Conservation (phyloP, 768 basidiomycete genomes). For the Psilocybe cubensis region DNA sequence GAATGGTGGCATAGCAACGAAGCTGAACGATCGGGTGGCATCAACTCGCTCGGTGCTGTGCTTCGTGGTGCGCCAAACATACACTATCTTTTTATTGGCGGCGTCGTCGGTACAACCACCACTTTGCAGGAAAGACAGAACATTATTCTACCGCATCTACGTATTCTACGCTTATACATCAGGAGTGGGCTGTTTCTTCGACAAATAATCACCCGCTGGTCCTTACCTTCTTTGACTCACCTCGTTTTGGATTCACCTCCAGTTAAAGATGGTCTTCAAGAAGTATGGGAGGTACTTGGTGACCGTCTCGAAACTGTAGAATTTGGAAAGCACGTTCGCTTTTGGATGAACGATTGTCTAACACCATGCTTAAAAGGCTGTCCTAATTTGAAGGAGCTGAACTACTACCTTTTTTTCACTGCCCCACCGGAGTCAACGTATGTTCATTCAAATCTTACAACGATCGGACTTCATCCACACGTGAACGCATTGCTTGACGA, state of each 20-base stretch:
- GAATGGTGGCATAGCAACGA: constrained; percentile 70
- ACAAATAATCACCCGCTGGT: constrained; percentile 50
- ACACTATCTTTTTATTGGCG: constrained; percentile 60
- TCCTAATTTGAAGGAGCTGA: constrained; percentile 49
- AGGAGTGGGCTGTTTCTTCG: constrained; percentile 54
- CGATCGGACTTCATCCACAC: constrained; percentile 55
- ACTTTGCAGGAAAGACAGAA: constrained; percentile 24
- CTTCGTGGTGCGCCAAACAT: constrained; percentile 57
- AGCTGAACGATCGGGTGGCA: constrained; percentile 65
- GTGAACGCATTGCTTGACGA: constrained; percentile 45
- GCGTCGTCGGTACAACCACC: constrained; percentile 36
- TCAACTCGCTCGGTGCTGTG: constrained; percentile 61
- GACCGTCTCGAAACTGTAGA: constrained; percentile 55
- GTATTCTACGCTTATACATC: constrained; percentile 55
- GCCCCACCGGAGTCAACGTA: constrained; percentile 24
- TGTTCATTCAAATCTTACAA: constrained; percentile 38
- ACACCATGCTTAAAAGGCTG: constrained; percentile 49
- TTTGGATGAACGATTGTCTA: constrained; percentile 53
- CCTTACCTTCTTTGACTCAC: constrained; percentile 54
- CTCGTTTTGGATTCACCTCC: constrained; percentile 55
- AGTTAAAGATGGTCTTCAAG: constrained; percentile 38
- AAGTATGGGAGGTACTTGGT: constrained; percentile 55
- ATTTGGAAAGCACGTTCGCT: constrained; percentile 59
- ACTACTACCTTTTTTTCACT: constrained; percentile 61
- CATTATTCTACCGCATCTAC: constrained; percentile 47